Evolutionary conservation across 345 rosid species (phyloP).

Genomic region (Eucalyptus camaldulensis): DNA sequence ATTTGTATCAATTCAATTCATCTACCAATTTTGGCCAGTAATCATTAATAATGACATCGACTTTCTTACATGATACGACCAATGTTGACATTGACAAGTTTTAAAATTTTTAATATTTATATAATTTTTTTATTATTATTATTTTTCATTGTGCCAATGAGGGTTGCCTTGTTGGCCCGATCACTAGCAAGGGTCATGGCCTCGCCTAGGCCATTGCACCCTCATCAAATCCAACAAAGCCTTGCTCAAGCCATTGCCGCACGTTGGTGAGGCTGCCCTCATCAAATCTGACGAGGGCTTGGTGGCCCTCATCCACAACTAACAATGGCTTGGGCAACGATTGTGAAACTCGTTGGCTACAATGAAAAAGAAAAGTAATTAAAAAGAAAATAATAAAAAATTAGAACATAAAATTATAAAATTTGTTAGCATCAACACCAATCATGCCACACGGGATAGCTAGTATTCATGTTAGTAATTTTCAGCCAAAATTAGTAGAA

Average conservation of each 20-base stretch:
- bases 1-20: too few relatives aligned
- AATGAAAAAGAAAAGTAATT: too few relatives aligned
- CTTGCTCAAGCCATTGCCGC: not conserved
- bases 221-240: not conserved
- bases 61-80: not conserved
- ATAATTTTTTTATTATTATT: too few relatives aligned
- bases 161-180: not conserved
- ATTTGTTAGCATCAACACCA: not conserved
- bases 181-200: not conserved
- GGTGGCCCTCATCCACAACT: not conserved
- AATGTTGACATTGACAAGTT: not conserved
- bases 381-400: too few relatives aligned
- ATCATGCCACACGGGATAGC: not conserved
- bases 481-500: not conserved
- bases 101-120: rapidly evolving
- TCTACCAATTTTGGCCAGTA: not conserved
- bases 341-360: rapidly evolving
- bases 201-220: not conserved
- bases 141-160: not conserved
- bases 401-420: too few relatives aligned
- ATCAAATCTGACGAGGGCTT: not conserved
- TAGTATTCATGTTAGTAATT: not conserved
- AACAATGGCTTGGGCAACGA: rapidly evolving
- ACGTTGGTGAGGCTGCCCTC: not conserved
- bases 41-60: not conserved